A percentile compares a stretch with the other conserved stretches of the same genome.
Conservation (phyloP, 352 stramenopile genomes). For the Blastocystis sp. region DNA sequence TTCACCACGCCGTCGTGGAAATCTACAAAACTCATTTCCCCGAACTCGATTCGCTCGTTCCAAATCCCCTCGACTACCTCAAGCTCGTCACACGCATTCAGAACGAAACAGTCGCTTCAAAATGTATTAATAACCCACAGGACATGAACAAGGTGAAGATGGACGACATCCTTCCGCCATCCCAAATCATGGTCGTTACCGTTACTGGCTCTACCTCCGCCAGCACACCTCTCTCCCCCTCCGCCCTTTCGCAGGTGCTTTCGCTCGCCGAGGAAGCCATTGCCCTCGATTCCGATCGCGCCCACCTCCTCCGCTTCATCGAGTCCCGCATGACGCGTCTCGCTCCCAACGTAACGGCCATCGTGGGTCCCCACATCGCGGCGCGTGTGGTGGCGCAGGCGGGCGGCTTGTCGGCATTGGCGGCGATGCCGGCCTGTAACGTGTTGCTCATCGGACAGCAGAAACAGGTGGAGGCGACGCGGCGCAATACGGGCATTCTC, state of each 20-base stretch:
- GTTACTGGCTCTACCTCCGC: slow-evolving; percentile 80
- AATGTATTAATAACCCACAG: slow-evolving; percentile 58
- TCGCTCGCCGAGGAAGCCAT: slow-evolving; percentile 74
- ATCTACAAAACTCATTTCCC: slow-evolving; percentile 83
- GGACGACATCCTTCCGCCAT: slow-evolving; percentile 76
- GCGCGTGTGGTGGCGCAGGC: slow-evolving; percentile 83
- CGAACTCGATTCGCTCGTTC: slow-evolving; percentile 81
- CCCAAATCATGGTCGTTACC: slow-evolving; percentile 83
- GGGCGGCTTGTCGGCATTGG: slow-evolving; percentile 81
- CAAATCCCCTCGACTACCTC: slow-evolving; percentile 79
- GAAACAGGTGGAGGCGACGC: slow-evolving; percentile 55
- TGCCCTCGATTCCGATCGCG: slow-evolving; percentile 72
- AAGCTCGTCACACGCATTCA: slow-evolving; percentile 77
- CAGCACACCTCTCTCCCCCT: slow-evolving; percentile 68
- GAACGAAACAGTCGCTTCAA: slow-evolving; percentile 72
- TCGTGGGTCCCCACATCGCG: slow-evolving; percentile 84
- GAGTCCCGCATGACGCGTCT: slow-evolving; percentile 79
- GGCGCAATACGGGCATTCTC: slow-evolving; percentile 78
- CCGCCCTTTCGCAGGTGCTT: slow-evolving; percentile 70
- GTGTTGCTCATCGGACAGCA: slow-evolving; percentile 71
- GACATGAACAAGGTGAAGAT: slow-evolving; percentile 79
- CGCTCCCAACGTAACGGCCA: slow-evolving; percentile 79
- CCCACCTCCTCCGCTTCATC: slow-evolving; percentile 76
- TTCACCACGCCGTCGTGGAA: slow-evolving; percentile 79
- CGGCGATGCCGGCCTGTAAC: slow-evolving; percentile 89